Evolutionary conservation across 352 stramenopile species (phyloP).

Genomic region (Phytophthora citricola): DNA sequence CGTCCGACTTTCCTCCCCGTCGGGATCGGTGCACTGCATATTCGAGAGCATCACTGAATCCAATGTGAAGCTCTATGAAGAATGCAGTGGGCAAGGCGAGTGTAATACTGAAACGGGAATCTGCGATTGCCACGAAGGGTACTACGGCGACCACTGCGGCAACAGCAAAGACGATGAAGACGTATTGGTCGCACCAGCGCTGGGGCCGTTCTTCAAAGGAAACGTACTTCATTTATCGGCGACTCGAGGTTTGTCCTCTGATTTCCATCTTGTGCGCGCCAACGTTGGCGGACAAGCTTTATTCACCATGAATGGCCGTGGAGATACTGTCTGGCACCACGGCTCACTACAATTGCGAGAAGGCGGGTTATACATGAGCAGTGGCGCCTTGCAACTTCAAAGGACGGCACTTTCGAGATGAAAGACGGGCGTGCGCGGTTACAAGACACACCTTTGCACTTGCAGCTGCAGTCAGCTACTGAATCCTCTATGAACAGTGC

Average conservation of each 20-base stretch:
- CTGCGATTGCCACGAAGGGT: conserved; percentile 70
- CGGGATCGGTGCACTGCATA: conserved; percentile 39
- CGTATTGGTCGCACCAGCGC: conserved; percentile 53
- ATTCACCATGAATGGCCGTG: conserved; percentile 74
- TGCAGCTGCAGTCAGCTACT: conserved; percentile 33
- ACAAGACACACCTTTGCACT: conserved; percentile 44
- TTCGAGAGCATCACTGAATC: conserved; percentile 54
- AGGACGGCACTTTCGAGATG: conserved; percentile 50
- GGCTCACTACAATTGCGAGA: conserved; percentile 32
- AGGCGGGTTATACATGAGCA: conserved; percentile 32
- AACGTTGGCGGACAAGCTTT: conserved; percentile 52
- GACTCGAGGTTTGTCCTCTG: conserved; percentile 44
- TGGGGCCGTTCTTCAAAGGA: conserved; percentile 71
- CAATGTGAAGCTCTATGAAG: conserved; percentile 58
- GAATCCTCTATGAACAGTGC: conserved; percentile 15
- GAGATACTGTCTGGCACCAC: conserved; percentile 45
- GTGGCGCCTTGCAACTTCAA: conserved; percentile 50
- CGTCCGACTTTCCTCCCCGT: conserved; percentile 26
- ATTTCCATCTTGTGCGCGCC: conserved; percentile 79
- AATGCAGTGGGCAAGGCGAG: conserved; percentile 67
- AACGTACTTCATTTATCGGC: conserved; percentile 69
- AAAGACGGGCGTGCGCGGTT: conserved; percentile 51
- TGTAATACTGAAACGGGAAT: conserved; percentile 58
- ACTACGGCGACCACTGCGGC: conserved; percentile 73
- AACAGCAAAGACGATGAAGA: conserved; percentile 74